Percentiles rank a stretch among this genome's conserved stretches.
Conservation (phyloP, 495 filamentous ascomycete genomes). For the Aspergillus diversus region DNA sequence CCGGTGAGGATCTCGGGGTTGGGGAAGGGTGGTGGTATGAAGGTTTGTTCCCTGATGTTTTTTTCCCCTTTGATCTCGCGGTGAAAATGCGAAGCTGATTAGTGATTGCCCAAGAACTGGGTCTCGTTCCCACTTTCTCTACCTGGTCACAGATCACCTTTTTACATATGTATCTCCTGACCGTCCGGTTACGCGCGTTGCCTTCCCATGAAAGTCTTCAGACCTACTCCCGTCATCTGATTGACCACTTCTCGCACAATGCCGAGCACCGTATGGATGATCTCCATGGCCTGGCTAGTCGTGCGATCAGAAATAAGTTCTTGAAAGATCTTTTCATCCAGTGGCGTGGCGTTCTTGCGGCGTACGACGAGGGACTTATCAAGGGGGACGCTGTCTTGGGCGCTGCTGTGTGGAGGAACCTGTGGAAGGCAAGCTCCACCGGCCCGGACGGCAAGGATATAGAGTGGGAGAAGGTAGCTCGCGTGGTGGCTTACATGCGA, state of each 20-base stretch:
- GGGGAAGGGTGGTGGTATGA: constrained; percentile 82
- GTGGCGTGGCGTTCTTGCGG: constrained; percentile 81
- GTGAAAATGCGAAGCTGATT: not conserved
- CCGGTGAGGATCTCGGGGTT: constrained; percentile 77
- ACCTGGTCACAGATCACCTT: constrained; percentile 96
- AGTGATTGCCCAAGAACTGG: constrained; percentile 46
- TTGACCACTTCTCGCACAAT: constrained; percentile 93
- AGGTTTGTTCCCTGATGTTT: constrained; percentile 52
- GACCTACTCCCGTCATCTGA: constrained; percentile 73
- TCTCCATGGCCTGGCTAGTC: constrained; percentile 67
- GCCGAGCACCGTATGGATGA: constrained; percentile 85
- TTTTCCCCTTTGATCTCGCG: not conserved
- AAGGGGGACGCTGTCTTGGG: constrained; percentile 86
- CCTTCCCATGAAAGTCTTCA: constrained; percentile 59
- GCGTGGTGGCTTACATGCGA: constrained; percentile 79
- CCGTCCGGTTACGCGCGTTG: constrained; percentile 80
- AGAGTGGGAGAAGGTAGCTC: constrained; percentile 70
- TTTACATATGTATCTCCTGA: constrained; percentile 91
- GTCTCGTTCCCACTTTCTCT: constrained; percentile 79
- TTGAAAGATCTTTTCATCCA: constrained; percentile 91
- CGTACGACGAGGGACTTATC: constrained; percentile 85
- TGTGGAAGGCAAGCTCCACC: constrained; percentile 69
- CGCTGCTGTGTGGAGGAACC: constrained; percentile 88
- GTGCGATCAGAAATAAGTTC: constrained; percentile 74
- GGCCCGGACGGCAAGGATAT: constrained; percentile 55